Evolutionary conservation across 495 filamentous ascomycete genomes (phyloP).

Genomic region (Sordaria brevicollis): DNA sequence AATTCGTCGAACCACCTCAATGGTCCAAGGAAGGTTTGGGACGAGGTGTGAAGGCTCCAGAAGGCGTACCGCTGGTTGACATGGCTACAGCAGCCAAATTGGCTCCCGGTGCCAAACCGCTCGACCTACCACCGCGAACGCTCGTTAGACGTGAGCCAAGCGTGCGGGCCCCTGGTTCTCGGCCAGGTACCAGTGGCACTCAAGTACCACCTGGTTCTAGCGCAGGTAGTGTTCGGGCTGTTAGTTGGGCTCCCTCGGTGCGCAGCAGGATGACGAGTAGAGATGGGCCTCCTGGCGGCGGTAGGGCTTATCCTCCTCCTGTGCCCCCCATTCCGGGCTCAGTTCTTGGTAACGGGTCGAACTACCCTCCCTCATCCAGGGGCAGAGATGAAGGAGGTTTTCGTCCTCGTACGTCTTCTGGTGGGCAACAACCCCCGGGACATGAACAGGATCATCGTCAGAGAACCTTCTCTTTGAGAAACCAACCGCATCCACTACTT

Average conservation of each 20-base stretch:
- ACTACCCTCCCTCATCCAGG: background rate
- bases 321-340: background rate
- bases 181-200: background rate
- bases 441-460: background rate
- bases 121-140: background rate
- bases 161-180: background rate
- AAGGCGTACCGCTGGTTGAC: constrained; percentile 54
- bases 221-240: background rate
- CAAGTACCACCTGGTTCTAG: background rate
- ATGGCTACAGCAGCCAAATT: constrained; percentile 16
- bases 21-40: constrained; percentile 50
- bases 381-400: background rate
- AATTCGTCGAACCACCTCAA: constrained; percentile 67
- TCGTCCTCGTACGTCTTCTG: background rate
- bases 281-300: background rate
- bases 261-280: background rate
- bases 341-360: background rate
- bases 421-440: background rate
- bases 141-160: background rate
- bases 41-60: constrained; percentile 52
- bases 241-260: background rate
- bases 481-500: background rate
- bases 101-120: background rate
- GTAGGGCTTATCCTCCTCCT: background rate
- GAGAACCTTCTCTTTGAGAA: background rate